These are phyloP conservation scores for Astrocystis sublimbata DNA, from an alignment of 495 filamentous ascomycete species.

Conservation along the genomic window DNA sequence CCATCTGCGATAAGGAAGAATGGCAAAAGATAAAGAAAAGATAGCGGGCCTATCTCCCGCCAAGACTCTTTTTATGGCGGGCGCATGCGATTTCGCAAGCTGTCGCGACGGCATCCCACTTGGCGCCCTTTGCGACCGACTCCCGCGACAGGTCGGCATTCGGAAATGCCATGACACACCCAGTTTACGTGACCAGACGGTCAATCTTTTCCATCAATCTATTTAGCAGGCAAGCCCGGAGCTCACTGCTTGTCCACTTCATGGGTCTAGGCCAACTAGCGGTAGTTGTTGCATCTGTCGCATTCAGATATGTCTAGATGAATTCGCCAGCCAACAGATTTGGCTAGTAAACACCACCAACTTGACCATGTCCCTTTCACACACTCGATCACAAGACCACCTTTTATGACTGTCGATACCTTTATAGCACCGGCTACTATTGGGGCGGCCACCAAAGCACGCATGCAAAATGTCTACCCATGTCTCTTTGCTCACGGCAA, in stretches of 20 bases:
- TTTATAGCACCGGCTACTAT: neutral
- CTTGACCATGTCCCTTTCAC: neutral
- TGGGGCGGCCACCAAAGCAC: neutral
- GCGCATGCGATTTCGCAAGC: constrained; percentile 10
- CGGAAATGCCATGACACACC: constrained; percentile 3
- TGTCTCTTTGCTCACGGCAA: constrained; percentile 71
- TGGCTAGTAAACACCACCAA: neutral
- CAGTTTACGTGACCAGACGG: neutral
- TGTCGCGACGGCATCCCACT: constrained; percentile 6
- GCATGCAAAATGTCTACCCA: neutral
- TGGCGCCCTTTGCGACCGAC: constrained; percentile 1
- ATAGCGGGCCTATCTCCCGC: no score
- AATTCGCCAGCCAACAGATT: no score
- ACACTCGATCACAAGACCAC: neutral
- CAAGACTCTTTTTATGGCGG: neutral
- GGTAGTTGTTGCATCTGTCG: no score
- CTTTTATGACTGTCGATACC: neutral
- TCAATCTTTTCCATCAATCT: neutral
- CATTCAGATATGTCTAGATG: neutral
- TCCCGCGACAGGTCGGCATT: neutral
- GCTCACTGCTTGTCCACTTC: no score
- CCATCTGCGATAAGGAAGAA: neutral
- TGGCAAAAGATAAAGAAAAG: neutral
- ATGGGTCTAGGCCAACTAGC: no score
- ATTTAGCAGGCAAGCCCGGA: neutral